Evolutionary conservation across 306 rosid genomes (phyloP), one percentile per base, ranked within the genome.

Genomic region (Vigna hirtella): DNA sequence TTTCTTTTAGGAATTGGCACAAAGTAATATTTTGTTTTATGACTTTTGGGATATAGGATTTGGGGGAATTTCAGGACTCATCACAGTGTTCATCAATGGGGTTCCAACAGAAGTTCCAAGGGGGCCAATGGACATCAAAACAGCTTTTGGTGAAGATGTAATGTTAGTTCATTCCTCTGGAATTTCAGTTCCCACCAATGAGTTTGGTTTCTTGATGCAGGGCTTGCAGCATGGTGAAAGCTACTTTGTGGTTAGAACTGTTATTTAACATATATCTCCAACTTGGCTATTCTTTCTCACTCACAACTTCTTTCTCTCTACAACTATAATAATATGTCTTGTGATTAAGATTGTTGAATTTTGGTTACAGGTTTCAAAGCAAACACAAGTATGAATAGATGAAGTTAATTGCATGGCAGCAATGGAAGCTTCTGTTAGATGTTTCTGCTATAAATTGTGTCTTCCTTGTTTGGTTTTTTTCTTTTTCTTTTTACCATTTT

Each of bases 51-150:
- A 76, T 26, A 7, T 50, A 57, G 77, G 79, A 26, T 56, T 36
- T 75, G 82, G 77, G 76, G 78, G 81, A 14, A 52, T 59, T 70
- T 38, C 88, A 86, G 96, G 91, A 77, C 40, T 79, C 65, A 88
- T 88, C 79, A 88, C 89, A 8, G 97, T 95, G 81, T 89, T 89
- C 76, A 89, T 95, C 48, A 95, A 95, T 85, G 98, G 98, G 32
- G 77, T 92, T 72, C 83, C 90, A 49, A 91, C 93, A 75, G 97
- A 95, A 83, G 73, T 91, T 56, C 89, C 90, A 70, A 89, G 85
- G 24, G 98, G 97, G 2, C 84, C 89, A 47, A 51, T 95, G 24
- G 93, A 95, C 81, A 73, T 87, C 50, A 95, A 84, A 72, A 65
- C 91, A 38, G 65, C 85, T 87, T 95, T 89, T 83, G 95, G 97